Percentiles rank a stretch among this genome's conserved stretches.
Conservation (phyloP, 495 filamentous ascomycete genomes). For the Paragyromitra xinjiangensis region DNA sequence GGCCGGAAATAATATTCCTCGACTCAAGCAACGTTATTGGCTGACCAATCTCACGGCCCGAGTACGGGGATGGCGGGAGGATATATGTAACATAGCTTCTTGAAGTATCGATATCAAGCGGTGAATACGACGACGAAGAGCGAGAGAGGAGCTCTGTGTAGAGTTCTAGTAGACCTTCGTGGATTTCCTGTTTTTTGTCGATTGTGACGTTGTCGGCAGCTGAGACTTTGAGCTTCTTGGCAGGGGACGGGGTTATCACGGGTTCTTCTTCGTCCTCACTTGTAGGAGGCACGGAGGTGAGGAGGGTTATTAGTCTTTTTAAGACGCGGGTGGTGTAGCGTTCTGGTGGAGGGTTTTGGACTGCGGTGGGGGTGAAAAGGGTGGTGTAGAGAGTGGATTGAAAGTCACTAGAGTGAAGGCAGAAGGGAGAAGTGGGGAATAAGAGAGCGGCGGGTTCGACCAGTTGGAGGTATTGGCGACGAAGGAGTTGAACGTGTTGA, state of each 20-base stretch:
- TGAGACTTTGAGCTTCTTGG: slow-evolving; percentile 38
- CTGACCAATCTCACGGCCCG: slow-evolving; percentile 23
- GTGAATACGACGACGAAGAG: slow-evolving; percentile 1
- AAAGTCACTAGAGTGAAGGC: slow-evolving; percentile 38
- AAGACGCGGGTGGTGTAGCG: slow-evolving; percentile 49
- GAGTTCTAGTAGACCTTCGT: slow-evolving; percentile 39
- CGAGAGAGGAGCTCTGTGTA: slow-evolving; percentile 47
- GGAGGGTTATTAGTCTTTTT: slow-evolving; percentile 43
- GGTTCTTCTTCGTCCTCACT: slow-evolving; percentile 23
- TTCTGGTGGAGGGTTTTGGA: slow-evolving; percentile 38
- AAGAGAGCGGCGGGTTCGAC: slow-evolving; percentile 42
- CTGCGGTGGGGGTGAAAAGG: slow-evolving; percentile 31
- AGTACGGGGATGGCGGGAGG: slow-evolving; percentile 42
- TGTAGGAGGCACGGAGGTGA: slow-evolving; percentile 6
- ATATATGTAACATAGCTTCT: slow-evolving; percentile 52
- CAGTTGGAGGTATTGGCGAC: slow-evolving; percentile 54
- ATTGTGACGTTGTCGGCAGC: slow-evolving; percentile 16
- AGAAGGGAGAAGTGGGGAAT: slow-evolving; percentile 30
- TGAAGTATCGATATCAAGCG: neutral
- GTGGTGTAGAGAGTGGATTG: slow-evolving; percentile 40
- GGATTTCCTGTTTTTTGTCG: slow-evolving; percentile 37
- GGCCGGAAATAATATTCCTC: slow-evolving; percentile 73
- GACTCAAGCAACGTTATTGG: slow-evolving; percentile 74
- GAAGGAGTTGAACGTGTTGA: slow-evolving; percentile 33
- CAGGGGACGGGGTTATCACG: slow-evolving; percentile 32